These are phyloP conservation scores for Candida chauliodis DNA, from an alignment of 805 yeast genomes.

Conservation along the genomic window DNA sequence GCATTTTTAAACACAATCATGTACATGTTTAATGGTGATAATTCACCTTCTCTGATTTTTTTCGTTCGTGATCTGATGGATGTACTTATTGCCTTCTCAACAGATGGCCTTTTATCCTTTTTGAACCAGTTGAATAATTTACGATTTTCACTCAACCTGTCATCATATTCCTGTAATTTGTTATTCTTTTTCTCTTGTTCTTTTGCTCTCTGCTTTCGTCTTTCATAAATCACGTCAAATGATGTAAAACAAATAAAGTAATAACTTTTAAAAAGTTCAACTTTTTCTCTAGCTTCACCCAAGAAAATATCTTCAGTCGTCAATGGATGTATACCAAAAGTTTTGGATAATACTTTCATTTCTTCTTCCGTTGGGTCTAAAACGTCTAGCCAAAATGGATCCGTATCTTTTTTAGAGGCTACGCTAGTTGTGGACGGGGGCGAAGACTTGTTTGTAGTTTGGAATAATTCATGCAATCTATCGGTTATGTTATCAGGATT, in stretches of 20 bases:
- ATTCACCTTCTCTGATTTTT: conserved; percentile 48
- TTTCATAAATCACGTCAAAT: conserved; percentile 66
- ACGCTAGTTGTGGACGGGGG: conserved; percentile 11
- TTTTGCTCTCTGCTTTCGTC: conserved; percentile 48
- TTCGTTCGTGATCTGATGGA: conserved; percentile 24
- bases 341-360: conserved; percentile 84
- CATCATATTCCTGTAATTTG: conserved; percentile 36
- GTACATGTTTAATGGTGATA: conserved; percentile 89
- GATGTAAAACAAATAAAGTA: conserved; percentile 82
- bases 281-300: conserved; percentile 94
- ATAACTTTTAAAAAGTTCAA: conserved; percentile 85
- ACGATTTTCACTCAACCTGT: conserved; percentile 17
- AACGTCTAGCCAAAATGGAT: conserved; percentile 78
- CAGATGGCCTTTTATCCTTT: conserved; percentile 13
- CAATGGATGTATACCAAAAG: conserved; percentile 93
- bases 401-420: conserved; percentile 1
- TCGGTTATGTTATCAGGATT: conserved; percentile 10
- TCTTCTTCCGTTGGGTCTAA: conserved; percentile 94
- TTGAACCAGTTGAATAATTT: conserved; percentile 16
- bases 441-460: conserved; percentile 14
- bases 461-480: conserved; percentile 22
- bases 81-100: conserved; percentile 14
- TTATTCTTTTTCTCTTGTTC: conserved; percentile 40
- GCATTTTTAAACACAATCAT: conserved; percentile 89
- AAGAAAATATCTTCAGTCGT: conserved; percentile 93